Base-by-base conservation (phyloP, 176 grass and related monocot genomes). In the Cenchrus fungigraminus region DNA sequence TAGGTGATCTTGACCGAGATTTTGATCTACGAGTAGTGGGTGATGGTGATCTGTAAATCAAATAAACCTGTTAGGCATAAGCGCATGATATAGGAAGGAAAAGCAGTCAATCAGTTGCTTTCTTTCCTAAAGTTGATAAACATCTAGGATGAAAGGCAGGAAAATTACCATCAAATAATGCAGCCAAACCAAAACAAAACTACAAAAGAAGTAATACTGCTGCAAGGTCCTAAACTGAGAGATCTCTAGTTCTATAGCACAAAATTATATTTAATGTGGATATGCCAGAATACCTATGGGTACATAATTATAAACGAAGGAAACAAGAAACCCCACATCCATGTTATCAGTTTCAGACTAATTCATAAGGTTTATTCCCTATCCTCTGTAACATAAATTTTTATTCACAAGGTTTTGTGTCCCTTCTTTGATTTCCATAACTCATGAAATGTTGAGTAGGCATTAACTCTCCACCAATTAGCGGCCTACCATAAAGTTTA, bases 1-100 rank as follows among this genome's bases (percentile, higher is more conserved):
- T 92, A 88, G 97, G 97, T 67, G 97, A 98, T 66, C 93, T 87
- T 83, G 97, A 98, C 46, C 87, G 89, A 77, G 95, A 91, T 79
- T 91, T 89, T 46, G 96, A 98, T 88, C 78, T 90, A 19, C 68
- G 86, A 29, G 62, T 66, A 71, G 62, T 54, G 2, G 83, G 88
- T 78, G 93, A 93, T 59, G 89, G 93, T 12, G 96, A 98, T 85
- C 96, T 98, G 83, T 49, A 82, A 84, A 91, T 78, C 62, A 69
- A 84, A 76, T 65, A 84, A 82, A 80, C 58, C 16, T 8, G 32
- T 92, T 45, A 92, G 61, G 20, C 29, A n/a, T 51, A 7, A 75
- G 29, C 47, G 28, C 34, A 75, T 17, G 31, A 19, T 7, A 53
- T 56, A 66, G 20, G 15, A 20, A 76, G 32, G 43, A 29, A 75